Conservation (phyloP, 2,329 filamentous ascomycete genomes). For the Pseudohalonectria lignicola region DNA sequence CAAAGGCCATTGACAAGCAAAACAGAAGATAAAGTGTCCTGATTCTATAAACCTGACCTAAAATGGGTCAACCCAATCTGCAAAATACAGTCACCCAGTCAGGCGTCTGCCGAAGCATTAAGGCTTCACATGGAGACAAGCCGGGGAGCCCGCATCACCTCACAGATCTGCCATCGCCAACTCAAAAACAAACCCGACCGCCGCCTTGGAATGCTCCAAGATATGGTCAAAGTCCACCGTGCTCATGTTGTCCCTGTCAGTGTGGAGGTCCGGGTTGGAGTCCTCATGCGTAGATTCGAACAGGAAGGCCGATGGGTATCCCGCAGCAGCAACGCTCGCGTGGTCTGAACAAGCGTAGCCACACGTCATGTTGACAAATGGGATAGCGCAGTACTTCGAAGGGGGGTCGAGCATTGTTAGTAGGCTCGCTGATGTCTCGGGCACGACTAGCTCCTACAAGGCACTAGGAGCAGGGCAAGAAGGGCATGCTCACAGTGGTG, state of each 20-base stretch:
- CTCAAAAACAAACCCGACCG: conserved; percentile 35
- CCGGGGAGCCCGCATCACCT: too few relatives aligned
- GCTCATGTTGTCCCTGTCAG: conserved; percentile 58
- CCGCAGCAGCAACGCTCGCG: conserved; percentile 53
- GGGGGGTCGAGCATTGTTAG: too few relatives aligned
- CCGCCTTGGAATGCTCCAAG: conserved; percentile 48
- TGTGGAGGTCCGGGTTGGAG: conserved; percentile 61
- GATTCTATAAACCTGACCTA: too few relatives aligned
- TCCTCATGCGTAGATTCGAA: conserved; percentile 49
- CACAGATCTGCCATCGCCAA: conserved; percentile 24
- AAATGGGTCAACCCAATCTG: too few relatives aligned
- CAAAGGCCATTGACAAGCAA: too few relatives aligned
- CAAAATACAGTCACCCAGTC: too few relatives aligned
- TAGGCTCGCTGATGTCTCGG: too few relatives aligned
- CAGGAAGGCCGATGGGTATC: conserved; percentile 54
- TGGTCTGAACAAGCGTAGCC: conserved; percentile 55
- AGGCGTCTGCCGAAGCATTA: too few relatives aligned
- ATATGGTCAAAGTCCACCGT: conserved; percentile 57
- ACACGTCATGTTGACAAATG: conserved; percentile 34
- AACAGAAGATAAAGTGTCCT: too few relatives aligned
- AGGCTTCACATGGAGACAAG: too few relatives aligned
- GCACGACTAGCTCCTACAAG: too few relatives aligned
- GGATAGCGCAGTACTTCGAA: conserved; percentile 74
- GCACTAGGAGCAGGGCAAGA: too few relatives aligned
- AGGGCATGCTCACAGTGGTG: conserved; percentile 21